Evolutionary conservation across 345 rosid species (phyloP), one percentile per base, ranked within the genome.

Genomic region (Linum usitatissimum): DNA sequence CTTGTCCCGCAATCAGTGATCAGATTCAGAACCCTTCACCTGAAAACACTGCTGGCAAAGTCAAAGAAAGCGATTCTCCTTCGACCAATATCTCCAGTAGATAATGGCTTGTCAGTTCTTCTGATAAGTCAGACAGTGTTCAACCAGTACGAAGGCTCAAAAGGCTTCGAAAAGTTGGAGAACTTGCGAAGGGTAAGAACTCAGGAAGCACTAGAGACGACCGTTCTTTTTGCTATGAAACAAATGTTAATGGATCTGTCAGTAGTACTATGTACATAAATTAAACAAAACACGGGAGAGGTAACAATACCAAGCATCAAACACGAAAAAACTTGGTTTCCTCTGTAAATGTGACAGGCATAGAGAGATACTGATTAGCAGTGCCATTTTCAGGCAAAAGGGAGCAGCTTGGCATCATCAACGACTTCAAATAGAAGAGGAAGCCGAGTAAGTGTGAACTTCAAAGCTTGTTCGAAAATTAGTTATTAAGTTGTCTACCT

Each of bases 151-250:
- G 65, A 67, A 85, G 80, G 73, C 71, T 88, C n/a, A 91, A 81
- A 78, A 86, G 98, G 68, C 77, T 91, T 71, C 78, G 93, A 62
- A 91, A 83, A 71, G 68, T 80, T 62, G 84, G 85, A 62, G 92
- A 91, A 60, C 63, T 68, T 38, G 70, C 57, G 42, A 54, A 36
- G 61, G 65, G 15, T 60, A 42, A 28, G 70, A 64, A 36, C 36
- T 21, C 53, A 18, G 64, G 66, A 59, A 64, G 67, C 72, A 48
- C 40, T n/a, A 79, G 66, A 31, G 84, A 71, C 69, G 73, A 51
- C 69, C 60, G 76, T 61, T 60, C 31, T 20, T 28, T n/a, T 49
- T 60, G 28, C 28, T 2, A 31, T 4, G 20, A 15, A 18, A 18
- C 40, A 54, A 61, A 23, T 18, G 55, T 51, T 59, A 34, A 59